Conservation (phyloP, 805 yeast genomes). For the Candida suzukii region DNA sequence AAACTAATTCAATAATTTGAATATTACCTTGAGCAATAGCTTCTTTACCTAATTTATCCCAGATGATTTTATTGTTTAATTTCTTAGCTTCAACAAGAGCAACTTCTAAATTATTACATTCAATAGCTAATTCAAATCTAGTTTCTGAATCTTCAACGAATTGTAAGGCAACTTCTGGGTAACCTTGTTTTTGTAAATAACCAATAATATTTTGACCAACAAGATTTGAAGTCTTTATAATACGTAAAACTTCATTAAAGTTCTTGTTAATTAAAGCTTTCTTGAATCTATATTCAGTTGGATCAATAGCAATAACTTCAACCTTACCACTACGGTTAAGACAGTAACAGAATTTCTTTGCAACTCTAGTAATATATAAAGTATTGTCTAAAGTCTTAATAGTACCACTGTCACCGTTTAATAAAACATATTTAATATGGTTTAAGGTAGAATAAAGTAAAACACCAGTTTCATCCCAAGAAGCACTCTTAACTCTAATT, state of each 20-base stretch:
- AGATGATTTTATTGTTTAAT: constrained; percentile 57
- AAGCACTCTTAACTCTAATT: constrained; percentile 91
- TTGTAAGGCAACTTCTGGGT: constrained; percentile 95
- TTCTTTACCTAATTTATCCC: constrained; percentile 80
- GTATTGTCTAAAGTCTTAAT: constrained; percentile 89
- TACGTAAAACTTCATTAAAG: constrained; percentile 84
- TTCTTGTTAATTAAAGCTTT: constrained; percentile 85
- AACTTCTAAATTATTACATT: constrained; percentile 79
- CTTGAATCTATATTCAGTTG: constrained; percentile 95
- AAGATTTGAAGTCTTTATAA: constrained; percentile 80
- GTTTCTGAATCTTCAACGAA: constrained; percentile 96
- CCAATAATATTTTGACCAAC: constrained; percentile 98
- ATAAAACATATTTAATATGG: constrained; percentile 87
- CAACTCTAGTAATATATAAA: constrained; percentile 67
- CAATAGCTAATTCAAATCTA: constrained; percentile 90
- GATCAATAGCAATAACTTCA: constrained; percentile 74
- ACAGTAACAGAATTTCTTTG: constrained; percentile 68
- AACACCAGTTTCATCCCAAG: constrained; percentile 94
- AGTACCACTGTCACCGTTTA: constrained; percentile 94
- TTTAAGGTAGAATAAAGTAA: constrained; percentile 89
- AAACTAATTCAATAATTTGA: constrained; percentile 76
- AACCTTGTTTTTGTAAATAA: constrained; percentile 89
- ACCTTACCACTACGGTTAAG: constrained; percentile 82
- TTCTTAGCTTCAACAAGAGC: constrained; percentile 87
- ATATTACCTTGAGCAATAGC: constrained; percentile 88